These are phyloP conservation scores for Globisporangium paroecandrum DNA, from an alignment of 352 stramenopile species.

Conservation along the genomic window DNA sequence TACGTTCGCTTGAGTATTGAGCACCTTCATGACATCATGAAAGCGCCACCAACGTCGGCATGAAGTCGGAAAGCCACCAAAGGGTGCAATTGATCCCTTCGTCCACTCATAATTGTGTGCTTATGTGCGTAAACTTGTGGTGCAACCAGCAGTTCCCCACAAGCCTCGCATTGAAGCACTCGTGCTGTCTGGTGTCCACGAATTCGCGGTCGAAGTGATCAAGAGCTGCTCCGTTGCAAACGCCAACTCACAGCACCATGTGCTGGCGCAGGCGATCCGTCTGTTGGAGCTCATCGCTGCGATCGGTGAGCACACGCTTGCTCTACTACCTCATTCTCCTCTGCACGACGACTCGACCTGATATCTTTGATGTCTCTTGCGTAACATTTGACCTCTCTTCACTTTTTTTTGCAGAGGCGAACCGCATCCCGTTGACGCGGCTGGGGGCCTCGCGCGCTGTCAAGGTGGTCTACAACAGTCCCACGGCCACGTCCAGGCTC, in stretches of 20 bases:
- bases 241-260: slow-evolving; percentile 15
- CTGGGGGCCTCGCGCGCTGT: slow-evolving; percentile 48
- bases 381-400: no score
- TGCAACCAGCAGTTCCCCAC: slow-evolving; percentile 16
- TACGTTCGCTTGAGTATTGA: not conserved
- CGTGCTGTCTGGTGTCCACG: slow-evolving; percentile 36
- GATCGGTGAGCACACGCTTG: slow-evolving; percentile 26
- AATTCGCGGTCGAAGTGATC: slow-evolving; percentile 46
- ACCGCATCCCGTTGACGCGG: slow-evolving; percentile 51
- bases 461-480: slow-evolving; percentile 59
- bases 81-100: not conserved
- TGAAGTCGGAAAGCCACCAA: not conserved
- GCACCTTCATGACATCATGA: not conserved
- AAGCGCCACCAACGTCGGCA: not conserved
- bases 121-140: not conserved
- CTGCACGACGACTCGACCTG: not conserved
- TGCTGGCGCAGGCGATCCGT: slow-evolving; percentile 47
- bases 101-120: not conserved
- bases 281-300: slow-evolving; percentile 48
- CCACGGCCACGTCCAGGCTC: slow-evolving; percentile 30
- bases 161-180: slow-evolving; percentile 30
- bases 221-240: slow-evolving; percentile 17
- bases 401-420: slow-evolving; percentile 27
- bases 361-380: slow-evolving; percentile 1
- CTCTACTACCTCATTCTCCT: no score